phyloP scores from a whole-genome alignment of 371 early-diverging fungal genomes.

The Mortierella sp. region DNA sequence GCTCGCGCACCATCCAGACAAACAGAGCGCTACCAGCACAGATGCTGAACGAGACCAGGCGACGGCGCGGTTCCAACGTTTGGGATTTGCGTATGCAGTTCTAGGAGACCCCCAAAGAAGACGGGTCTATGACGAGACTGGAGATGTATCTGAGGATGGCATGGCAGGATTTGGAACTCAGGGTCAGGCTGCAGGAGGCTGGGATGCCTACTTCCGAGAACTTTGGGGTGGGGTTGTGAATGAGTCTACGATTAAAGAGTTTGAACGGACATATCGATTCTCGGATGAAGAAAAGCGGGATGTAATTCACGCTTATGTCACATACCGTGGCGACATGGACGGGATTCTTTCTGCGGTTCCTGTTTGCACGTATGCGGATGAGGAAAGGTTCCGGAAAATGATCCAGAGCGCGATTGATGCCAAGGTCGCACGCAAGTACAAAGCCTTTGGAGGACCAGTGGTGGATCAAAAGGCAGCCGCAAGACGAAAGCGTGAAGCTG shows the following conservation, averaged over 20 bases:
- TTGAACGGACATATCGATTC: conserved; percentile 56
- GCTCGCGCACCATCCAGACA: conserved; percentile 86
- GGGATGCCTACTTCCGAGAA: conserved; percentile 88
- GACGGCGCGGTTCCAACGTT: conserved; percentile 82
- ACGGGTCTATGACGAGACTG: conserved; percentile 84
- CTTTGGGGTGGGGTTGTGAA: conserved; percentile 85
- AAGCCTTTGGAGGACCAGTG: conserved; percentile 67
- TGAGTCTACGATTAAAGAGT: conserved; percentile 81
- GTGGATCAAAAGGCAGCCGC: conserved; percentile 61
- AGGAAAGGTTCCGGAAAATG: conserved; percentile 73
- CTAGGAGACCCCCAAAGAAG: conserved; percentile 84
- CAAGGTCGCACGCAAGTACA: conserved; percentile 63
- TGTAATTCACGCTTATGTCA: conserved; percentile 76
- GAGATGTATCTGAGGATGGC: conserved; percentile 60
- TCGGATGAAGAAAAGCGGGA: conserved; percentile 90
- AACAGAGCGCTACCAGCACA: conserved; percentile 69
- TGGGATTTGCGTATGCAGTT: conserved; percentile 89
- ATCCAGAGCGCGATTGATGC: conserved; percentile 75
- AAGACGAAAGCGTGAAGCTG: conserved; percentile 67
- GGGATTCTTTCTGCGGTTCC: conserved; percentile 75
- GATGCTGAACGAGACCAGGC: conserved; percentile 79
- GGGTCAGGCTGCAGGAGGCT: conserved; percentile 70
- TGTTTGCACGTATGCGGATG: conserved; percentile 75
- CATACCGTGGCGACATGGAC: conserved; percentile 81
- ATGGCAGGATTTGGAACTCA: conserved; percentile 57